Evolutionary conservation across 2,329 filamentous ascomycete genomes (phyloP).

Genomic region (Clarireedia paspali): DNA sequence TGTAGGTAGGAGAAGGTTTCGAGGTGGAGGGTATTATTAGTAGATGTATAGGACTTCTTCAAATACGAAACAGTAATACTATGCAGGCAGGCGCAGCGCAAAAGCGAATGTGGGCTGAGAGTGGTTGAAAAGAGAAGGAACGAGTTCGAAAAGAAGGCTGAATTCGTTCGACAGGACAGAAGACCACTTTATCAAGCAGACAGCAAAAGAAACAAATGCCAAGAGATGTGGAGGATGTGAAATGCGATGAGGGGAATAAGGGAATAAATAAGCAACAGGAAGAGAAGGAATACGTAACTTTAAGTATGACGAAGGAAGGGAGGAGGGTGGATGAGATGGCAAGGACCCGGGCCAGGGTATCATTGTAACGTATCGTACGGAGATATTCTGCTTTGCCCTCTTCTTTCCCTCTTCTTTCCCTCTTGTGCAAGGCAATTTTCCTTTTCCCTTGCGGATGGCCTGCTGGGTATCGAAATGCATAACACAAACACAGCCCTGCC

Average conservation of each 20-base stretch:
- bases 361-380: too few relatives aligned
- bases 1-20: neutral
- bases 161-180: neutral
- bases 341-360: too few relatives aligned
- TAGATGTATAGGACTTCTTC: neutral
- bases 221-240: too few relatives aligned
- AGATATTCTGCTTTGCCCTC: too few relatives aligned
- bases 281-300: too few relatives aligned
- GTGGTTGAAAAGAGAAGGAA: neutral
- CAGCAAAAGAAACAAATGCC: too few relatives aligned
- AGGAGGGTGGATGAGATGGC: too few relatives aligned
- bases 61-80: neutral
- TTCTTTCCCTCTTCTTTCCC: too few relatives aligned
- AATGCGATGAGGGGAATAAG: too few relatives aligned
- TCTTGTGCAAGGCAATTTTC: too few relatives aligned
- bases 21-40: neutral
- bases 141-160: neutral
- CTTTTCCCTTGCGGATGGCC: neutral
- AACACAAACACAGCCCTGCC: neutral
- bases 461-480: neutral
- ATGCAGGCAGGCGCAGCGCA: neutral
- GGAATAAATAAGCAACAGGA: too few relatives aligned
- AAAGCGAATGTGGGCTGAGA: slow-evolving; percentile 1
- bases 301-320: too few relatives aligned
- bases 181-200: neutral